A percentile compares a stretch with the other conserved stretches of the same genome.
phyloP scores from a whole-genome alignment of 2,329 filamentous ascomycete genomes.

The Monosporascus ibericus region DNA sequence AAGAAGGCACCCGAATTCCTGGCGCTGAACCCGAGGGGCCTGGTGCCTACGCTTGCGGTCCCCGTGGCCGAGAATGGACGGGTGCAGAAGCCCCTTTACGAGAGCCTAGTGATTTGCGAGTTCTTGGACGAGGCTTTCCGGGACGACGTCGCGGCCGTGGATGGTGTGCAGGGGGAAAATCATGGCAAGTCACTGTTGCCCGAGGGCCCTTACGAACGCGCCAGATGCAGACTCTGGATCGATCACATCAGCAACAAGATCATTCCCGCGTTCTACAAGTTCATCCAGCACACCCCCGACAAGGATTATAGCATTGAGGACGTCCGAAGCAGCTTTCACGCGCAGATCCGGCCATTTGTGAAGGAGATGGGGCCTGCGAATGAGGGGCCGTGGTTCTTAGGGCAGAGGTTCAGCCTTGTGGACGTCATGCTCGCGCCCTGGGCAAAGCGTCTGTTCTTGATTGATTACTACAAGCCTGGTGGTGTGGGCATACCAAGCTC shows the following conservation, averaged over 20 bases:
- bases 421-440: constrained; percentile 69
- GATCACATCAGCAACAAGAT: constrained; percentile 64
- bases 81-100: constrained; percentile 56
- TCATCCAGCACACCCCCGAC: constrained; percentile 48
- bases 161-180: constrained; percentile 10
- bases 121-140: constrained; percentile 69
- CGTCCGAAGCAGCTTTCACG: constrained; percentile 52
- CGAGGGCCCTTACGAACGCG: constrained; percentile 55
- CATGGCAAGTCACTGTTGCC: constrained; percentile 50
- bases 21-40: constrained; percentile 65
- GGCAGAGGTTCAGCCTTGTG: constrained; percentile 56
- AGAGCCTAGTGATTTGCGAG: constrained; percentile 67
- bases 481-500: constrained; percentile 39
- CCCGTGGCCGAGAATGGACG: constrained; percentile 22
- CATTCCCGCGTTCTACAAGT: constrained; percentile 62
- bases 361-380: constrained; percentile 50
- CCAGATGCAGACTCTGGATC: constrained; percentile 64
- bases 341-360: constrained; percentile 53
- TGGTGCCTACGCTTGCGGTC: constrained; percentile 64
- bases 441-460: constrained; percentile 65
- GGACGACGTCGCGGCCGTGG: constrained; percentile 24
- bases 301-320: constrained; percentile 44
- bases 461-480: constrained; percentile 66
- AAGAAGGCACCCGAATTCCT: constrained; percentile 64
- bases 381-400: constrained; percentile 61